Conservation (phyloP, 176 grass and related monocot species). For the Carex kokanica region DNA sequence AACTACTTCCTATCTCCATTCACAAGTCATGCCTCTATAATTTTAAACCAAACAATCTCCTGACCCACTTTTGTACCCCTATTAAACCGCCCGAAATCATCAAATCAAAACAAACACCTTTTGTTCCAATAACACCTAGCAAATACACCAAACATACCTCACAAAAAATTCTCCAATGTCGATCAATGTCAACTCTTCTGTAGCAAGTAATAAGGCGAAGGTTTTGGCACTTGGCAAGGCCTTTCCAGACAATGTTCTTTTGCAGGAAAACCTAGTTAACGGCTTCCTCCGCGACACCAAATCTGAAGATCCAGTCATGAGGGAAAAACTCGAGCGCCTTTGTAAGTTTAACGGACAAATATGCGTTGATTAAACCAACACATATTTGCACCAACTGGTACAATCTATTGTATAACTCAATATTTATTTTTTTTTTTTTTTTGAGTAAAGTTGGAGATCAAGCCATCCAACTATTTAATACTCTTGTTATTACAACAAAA, state of each 20-base stretch:
- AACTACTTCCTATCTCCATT: constrained; percentile 38
- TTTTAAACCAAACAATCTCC: constrained; percentile 44
- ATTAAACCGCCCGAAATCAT: constrained; percentile 38
- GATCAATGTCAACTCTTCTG: neutral
- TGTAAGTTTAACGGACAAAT: constrained; percentile 39
- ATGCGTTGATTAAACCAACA: neutral
- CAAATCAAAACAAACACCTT: neutral
- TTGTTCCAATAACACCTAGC: neutral
- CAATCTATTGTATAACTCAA: too few species aligned
- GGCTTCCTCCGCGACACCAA: constrained; percentile 59
- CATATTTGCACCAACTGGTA: neutral
- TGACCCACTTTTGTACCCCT: constrained; percentile 14
- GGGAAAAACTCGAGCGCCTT: constrained; percentile 75
- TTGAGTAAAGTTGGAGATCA: too few species aligned
- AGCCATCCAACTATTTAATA: too few species aligned
- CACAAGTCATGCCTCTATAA: constrained; percentile 33
- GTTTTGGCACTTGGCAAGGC: constrained; percentile 79
- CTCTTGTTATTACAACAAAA: too few species aligned
- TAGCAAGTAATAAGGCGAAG: constrained; percentile 48
- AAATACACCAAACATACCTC: neutral
- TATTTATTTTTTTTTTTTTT: too few species aligned
- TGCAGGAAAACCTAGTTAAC: constrained; percentile 71
- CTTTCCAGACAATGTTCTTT: constrained; percentile 75
- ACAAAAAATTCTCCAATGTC: constrained; percentile 28
- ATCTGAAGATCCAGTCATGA: constrained; percentile 53